Percentiles rank a stretch among this genome's conserved stretches.
phyloP scores from a whole-genome alignment of 75 land plant species.

The Isoetes taiwanensis region DNA sequence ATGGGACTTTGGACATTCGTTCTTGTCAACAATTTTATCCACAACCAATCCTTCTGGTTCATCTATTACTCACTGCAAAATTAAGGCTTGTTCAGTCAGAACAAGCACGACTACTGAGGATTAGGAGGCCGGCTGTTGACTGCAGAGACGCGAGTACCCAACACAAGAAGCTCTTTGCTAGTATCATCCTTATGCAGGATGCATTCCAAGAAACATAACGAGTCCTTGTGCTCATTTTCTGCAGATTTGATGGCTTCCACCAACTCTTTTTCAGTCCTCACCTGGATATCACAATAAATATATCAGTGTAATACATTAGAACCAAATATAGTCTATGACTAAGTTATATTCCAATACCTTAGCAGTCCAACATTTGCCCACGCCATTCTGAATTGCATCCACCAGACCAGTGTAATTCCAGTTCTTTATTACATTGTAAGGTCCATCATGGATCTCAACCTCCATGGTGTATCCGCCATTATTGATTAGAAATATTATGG shows the following conservation, averaged over 20 bases:
- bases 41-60: no score
- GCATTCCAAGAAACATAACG: background rate
- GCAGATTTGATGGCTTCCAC: background rate
- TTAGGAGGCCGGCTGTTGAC: background rate
- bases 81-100: no score
- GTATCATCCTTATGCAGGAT: conserved; percentile 3
- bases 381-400: background rate
- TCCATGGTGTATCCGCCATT: conserved; percentile 1
- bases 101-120: no score
- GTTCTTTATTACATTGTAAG: conserved; percentile 4
- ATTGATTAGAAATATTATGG: conserved; percentile 2
- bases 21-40: no score
- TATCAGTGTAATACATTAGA: no score
- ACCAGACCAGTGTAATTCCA: background rate
- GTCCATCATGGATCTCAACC: conserved; percentile 2
- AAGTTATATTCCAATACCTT: background rate
- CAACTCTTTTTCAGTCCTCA: background rate
- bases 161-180: conserved; percentile 4
- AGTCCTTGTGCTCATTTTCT: background rate
- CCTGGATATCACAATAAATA: background rate
- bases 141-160: background rate
- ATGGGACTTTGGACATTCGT: no score
- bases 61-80: no score
- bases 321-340: background rate
- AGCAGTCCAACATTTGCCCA: background rate